Conservation (phyloP, 2,329 filamentous ascomycete genomes). For the Plenodomus biglobosus region DNA sequence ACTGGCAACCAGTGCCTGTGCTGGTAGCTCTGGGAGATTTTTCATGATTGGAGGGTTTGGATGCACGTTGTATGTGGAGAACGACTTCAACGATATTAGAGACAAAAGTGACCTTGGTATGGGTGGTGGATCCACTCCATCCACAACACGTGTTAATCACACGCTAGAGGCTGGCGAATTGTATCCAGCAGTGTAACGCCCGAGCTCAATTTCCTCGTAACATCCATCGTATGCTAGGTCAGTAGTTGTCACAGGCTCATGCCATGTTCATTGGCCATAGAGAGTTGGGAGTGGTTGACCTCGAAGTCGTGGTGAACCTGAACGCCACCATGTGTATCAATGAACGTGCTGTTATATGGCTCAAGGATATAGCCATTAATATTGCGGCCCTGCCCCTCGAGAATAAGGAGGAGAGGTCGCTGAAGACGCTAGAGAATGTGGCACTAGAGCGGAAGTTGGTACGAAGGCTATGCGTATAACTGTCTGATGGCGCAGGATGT, state of each 20-base stretch:
- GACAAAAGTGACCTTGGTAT: constrained; percentile 15
- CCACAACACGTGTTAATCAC: constrained; percentile 3
- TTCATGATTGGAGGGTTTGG: too few relatives aligned
- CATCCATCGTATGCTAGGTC: constrained; percentile 19
- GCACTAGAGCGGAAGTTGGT: background rate
- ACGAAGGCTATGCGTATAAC: background rate
- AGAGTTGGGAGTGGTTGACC: constrained; percentile 11
- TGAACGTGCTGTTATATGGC: constrained; percentile 16
- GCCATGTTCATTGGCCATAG: background rate
- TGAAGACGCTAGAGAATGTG: constrained; percentile 2
- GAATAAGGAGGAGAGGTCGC: constrained; percentile 8
- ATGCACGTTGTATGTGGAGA: too few relatives aligned
- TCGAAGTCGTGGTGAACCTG: constrained; percentile 20
- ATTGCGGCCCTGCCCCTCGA: constrained; percentile 10
- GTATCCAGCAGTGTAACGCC: constrained; percentile 14
- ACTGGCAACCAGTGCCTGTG: too few relatives aligned
- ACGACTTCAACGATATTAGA: too few relatives aligned
- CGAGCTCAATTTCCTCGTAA: constrained; percentile 31
- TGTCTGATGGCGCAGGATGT: too few relatives aligned
- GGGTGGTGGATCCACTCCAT: constrained; percentile 18
- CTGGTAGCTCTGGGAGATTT: too few relatives aligned
- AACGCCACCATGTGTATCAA: constrained; percentile 27
- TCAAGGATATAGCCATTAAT: constrained; percentile 30
- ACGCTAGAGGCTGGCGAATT: constrained; percentile 13
- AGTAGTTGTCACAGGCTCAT: constrained; percentile 13